Evolutionary conservation across 345 rosid species (phyloP).

Genomic region (Lepidium didymum): DNA sequence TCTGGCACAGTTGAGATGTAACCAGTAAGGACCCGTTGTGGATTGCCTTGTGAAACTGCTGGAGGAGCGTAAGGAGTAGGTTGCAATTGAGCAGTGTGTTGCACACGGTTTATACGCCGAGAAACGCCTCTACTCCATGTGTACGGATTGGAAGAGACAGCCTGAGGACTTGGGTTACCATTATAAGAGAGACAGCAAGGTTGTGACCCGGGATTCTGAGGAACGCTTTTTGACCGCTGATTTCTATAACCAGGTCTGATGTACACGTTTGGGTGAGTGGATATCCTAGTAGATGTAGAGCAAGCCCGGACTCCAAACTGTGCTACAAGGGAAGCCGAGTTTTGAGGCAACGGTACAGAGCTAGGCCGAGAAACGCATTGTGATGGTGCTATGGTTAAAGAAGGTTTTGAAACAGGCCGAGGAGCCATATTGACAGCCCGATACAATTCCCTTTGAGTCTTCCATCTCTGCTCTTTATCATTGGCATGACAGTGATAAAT

Average conservation of each 20-base stretch:
- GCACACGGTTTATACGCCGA: background rate
- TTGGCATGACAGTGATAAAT: constrained; percentile 76
- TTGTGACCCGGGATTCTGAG: constrained; percentile 14
- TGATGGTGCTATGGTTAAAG: constrained; percentile 6
- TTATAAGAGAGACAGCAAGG: constrained; percentile 9
- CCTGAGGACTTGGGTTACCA: constrained; percentile 18
- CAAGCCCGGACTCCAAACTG: constrained; percentile 27
- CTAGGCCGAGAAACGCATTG: background rate
- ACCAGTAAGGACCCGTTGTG: background rate
- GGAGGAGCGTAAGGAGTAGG: background rate
- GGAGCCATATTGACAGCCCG: constrained; percentile 20
- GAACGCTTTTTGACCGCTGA: background rate
- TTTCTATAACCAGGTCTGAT: constrained; percentile 21
- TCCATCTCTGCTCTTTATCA: constrained; percentile 55
- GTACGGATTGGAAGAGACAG: constrained; percentile 15
- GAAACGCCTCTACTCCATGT: background rate
- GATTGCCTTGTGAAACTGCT: background rate
- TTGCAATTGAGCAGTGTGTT: background rate
- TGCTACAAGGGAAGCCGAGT: constrained; percentile 1
- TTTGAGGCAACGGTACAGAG: background rate
- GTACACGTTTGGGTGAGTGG: constrained; percentile 6
- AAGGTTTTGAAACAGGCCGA: constrained; percentile 2
- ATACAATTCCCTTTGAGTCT: constrained; percentile 31
- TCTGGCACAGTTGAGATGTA: background rate
- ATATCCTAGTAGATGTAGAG: constrained; percentile 24